phyloP scores from a whole-genome alignment of 495 filamentous ascomycete species.

The Aspergillus campestris region DNA sequence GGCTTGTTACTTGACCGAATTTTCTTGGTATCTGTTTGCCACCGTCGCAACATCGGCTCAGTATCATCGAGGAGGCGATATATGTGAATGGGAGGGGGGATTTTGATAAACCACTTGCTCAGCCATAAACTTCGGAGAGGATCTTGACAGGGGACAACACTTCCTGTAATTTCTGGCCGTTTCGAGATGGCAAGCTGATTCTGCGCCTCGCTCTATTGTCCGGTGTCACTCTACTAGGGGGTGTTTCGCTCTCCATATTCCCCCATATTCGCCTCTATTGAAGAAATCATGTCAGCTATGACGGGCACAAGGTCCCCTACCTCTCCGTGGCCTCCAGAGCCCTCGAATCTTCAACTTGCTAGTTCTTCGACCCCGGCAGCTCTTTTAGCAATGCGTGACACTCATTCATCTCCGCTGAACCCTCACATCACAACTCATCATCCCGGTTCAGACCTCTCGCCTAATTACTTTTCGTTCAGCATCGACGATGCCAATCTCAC shows the following conservation, averaged over 20 bases:
- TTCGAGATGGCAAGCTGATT: conserved; percentile 13
- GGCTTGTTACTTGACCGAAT: no score
- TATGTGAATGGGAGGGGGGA: no score
- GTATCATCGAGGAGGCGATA: no score
- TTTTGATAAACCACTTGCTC: no score
- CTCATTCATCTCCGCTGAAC: conserved; percentile 33
- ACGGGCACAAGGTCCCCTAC: conserved; percentile 39
- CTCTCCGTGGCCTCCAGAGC: conserved; percentile 36
- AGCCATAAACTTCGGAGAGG: neutral
- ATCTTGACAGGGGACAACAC: neutral
- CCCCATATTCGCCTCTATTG: neutral
- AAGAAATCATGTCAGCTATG: conserved; percentile 29
- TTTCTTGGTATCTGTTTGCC: no score
- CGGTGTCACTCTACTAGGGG: neutral
- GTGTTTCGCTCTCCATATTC: no score
- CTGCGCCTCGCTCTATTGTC: conserved; percentile 1
- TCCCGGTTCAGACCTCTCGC: conserved; percentile 39
- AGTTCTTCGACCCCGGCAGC: conserved; percentile 18
- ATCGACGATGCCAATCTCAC: conserved; percentile 53
- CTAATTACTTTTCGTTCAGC: conserved; percentile 75
- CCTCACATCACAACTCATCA: conserved; percentile 30
- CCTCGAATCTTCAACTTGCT: conserved; percentile 20
- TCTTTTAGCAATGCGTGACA: conserved; percentile 21
- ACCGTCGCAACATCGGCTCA: no score
- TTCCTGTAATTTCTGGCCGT: neutral